Conservation (phyloP, 2,329 filamentous ascomycete species). For the Penicillium oxalicum region DNA sequence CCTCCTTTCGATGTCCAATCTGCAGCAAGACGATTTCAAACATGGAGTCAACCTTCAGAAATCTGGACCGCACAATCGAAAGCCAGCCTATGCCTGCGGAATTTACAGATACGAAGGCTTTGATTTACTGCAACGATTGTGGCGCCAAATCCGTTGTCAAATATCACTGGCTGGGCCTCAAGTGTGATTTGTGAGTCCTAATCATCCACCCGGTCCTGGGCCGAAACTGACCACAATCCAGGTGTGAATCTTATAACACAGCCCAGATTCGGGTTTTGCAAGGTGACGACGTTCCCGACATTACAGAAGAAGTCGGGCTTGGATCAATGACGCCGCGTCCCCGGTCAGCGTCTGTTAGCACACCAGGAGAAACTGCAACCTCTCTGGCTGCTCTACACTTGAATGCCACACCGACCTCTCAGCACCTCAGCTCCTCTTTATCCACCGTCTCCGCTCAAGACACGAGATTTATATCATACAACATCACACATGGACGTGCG, state of each 20-base stretch:
- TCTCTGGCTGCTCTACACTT: conserved; percentile 25
- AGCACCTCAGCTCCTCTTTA: conserved; percentile 16
- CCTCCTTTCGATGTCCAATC: conserved; percentile 91
- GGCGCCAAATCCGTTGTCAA: conserved; percentile 75
- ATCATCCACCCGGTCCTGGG: background rate
- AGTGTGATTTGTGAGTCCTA: conserved; percentile 58
- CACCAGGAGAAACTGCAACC: conserved; percentile 18
- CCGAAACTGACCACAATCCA: conserved; percentile 15
- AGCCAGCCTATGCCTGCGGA: conserved; percentile 87
- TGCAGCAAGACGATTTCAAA: conserved; percentile 96
- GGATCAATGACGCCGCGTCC: conserved; percentile 13
- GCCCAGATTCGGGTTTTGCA: conserved; percentile 38
- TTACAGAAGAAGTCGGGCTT: conserved; percentile 23
- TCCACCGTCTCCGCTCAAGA: conserved; percentile 14
- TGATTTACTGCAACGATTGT: conserved; percentile 93
- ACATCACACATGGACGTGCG: conserved; percentile 35
- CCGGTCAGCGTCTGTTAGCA: conserved; percentile 25
- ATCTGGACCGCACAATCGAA: conserved; percentile 79
- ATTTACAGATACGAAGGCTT: conserved; percentile 70
- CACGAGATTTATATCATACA: conserved; percentile 28
- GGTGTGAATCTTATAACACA: conserved; percentile 45
- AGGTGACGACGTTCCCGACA: conserved; percentile 23
- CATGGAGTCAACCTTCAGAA: conserved; percentile 93
- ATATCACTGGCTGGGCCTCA: conserved; percentile 92
- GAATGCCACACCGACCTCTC: conserved; percentile 22